These are phyloP conservation scores for Cryphonectria naterciae DNA, from an alignment of 2,329 filamentous ascomycete genomes.

Conservation along the genomic window DNA sequence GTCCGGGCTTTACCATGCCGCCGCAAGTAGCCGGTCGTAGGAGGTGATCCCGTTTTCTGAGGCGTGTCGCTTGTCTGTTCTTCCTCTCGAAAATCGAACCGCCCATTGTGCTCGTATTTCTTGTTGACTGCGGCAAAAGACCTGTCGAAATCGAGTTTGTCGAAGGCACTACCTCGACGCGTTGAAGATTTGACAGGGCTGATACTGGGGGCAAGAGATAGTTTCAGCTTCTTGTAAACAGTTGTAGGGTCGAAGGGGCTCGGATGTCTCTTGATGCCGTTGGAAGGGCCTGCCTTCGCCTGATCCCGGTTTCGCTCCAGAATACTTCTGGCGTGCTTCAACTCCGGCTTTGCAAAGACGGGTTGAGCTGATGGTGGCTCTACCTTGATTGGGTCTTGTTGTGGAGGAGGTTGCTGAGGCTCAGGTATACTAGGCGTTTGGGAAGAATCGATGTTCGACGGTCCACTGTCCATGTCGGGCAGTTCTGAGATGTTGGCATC, in stretches of 20 bases:
- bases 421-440: conserved; percentile 31
- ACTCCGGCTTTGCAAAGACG: conserved; percentile 62
- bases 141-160: conserved; percentile 58
- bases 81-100: conserved; percentile 52
- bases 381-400: conserved; percentile 25
- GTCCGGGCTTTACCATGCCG: conserved; percentile 50
- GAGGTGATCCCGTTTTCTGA: conserved; percentile 41
- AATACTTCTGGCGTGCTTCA: conserved; percentile 61
- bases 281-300: conserved; percentile 37
- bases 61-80: conserved; percentile 37
- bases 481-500: conserved; percentile 44
- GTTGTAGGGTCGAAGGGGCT: conserved; percentile 63
- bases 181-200: conserved; percentile 32
- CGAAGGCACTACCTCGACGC: conserved; percentile 54
- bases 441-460: conserved; percentile 22
- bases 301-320: conserved; percentile 40
- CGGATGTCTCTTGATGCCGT: conserved; percentile 52
- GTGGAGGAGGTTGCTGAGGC: conserved; percentile 28
- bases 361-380: conserved; percentile 32
- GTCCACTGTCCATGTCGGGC: conserved; percentile 35
- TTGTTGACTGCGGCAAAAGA: conserved; percentile 58
- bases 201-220: conserved; percentile 44
- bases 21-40: conserved; percentile 53
- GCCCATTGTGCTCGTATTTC: conserved; percentile 62
- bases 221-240: conserved; percentile 61